Evolutionary conservation across 768 basidiomycete genomes (phyloP).

Genomic region (Fistulinella prunicolor): DNA sequence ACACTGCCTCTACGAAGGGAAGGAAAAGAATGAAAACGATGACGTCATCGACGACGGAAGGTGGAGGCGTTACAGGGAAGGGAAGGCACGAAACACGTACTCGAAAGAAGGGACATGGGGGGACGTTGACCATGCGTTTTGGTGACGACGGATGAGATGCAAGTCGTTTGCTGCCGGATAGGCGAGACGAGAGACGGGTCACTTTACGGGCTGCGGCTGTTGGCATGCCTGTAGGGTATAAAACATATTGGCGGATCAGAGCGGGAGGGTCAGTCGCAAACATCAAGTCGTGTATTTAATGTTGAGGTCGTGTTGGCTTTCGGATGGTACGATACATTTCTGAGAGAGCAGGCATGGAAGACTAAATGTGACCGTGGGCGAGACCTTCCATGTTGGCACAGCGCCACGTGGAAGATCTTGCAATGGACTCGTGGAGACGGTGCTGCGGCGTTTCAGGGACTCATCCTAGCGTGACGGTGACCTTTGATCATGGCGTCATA

Average conservation of each 20-base stretch:
- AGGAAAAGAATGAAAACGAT: neutral
- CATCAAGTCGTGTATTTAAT: constrained; percentile 4
- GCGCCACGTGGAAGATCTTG: neutral
- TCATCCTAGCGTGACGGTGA: constrained; percentile 4
- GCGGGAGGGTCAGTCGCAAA: neutral
- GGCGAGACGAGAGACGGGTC: neutral
- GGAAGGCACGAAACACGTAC: neutral
- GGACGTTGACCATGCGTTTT: constrained; percentile 3
- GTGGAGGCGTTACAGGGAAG: neutral
- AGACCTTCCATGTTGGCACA: constrained; percentile 6
- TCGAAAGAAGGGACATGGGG: neutral
- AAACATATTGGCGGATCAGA: constrained; percentile 1
- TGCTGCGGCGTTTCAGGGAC: constrained; percentile 28
- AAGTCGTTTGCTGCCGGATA: neutral
- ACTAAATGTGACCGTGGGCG: neutral
- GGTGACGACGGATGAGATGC: neutral
- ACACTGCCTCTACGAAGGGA: neutral
- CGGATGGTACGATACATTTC: too few relatives aligned
- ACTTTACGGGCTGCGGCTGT: constrained; percentile 12
- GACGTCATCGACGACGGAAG: constrained; percentile 3
- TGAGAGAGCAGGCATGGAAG: too few relatives aligned
- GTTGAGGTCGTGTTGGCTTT: neutral
- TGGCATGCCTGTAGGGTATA: neutral
- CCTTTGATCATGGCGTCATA: constrained; percentile 6
- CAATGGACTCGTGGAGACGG: constrained; percentile 16